Percentiles rank a stretch among this genome's conserved stretches.
Conservation (phyloP, 1,139 yeast species). For the Magnusiomyces paraingens region DNA sequence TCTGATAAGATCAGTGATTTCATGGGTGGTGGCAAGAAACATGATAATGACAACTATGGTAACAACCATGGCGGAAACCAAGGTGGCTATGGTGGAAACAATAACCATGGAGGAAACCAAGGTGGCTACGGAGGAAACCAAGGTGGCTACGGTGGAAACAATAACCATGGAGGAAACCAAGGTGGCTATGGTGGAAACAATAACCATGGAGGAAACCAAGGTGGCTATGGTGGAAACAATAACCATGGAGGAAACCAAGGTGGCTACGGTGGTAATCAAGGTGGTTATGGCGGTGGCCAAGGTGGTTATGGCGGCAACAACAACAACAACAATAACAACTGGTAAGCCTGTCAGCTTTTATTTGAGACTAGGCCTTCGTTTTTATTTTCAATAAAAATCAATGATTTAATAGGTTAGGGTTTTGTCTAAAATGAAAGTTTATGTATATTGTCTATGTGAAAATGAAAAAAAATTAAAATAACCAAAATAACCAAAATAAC, state of each 20-base stretch:
- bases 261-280: no score
- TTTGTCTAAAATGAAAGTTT: background rate
- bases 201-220: background rate
- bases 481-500: no score
- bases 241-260: constrained; percentile 1
- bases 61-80: background rate
- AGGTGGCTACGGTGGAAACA: constrained; percentile 2
- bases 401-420: no score
- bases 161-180: no score
- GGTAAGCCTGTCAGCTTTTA: no score
- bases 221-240: no score
- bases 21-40: constrained; percentile 1
- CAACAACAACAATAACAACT: background rate
- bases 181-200: no score
- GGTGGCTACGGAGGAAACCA: constrained; percentile 11
- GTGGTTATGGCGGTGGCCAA: no score
- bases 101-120: background rate
- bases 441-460: background rate
- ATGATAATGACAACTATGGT: background rate
- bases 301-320: no score
- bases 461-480: background rate
- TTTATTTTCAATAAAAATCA: no score
- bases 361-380: no score
- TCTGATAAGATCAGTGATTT: background rate
- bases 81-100: no score